Evolutionary conservation across 129 eudicot genomes (phyloP), one percentile per base, ranked within the genome.

Genomic region (Lactuca sativa): DNA sequence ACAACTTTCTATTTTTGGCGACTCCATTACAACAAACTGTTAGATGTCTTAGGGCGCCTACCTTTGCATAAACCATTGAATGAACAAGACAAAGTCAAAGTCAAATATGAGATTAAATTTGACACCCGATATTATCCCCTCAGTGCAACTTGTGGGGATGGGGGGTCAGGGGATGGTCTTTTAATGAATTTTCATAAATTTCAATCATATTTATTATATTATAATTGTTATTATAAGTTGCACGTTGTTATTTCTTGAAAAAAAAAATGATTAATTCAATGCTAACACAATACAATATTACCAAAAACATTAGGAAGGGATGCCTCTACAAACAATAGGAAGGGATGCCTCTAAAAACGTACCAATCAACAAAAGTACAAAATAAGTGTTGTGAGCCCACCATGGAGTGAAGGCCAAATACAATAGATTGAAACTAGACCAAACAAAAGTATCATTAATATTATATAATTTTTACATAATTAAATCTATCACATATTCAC

Each of bases 81-180:
- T 34, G 4, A 59, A 38, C 21, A 67, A 68, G 51, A 8, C 15
- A 67, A 59, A 49, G 21, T 52, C 62, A 75, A 59, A 54, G 54
- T 75, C 34, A 57, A 57, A 6, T 48, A 36, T 62, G 15, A 74
- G 36, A 64, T 18, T 51, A 76, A 51, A 67, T 59, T 52, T 30
- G 63, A 52, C 78, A 36, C 31, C n/a, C 33, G 14, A 15, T 40
- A 40, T 49, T 72, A 56, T 44, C 75, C 62, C 60, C 64, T 52
- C 15, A 30, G 68, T 76, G 57, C 34, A 63, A 74, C 64, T 76
- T 76, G 59, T 60, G 17, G 44, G 37, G 54, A 59, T 76, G 63
- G 34, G 30, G 30, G 30, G 2, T 25, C 30, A 25, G 17, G 44
- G 37, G 43, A 59, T 76, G 63, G 34, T 30, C 48, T 67, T 67